Evolutionary conservation across 192 early-diverging fungal genomes (phyloP).

Genomic region (Backusella morwellensis): DNA sequence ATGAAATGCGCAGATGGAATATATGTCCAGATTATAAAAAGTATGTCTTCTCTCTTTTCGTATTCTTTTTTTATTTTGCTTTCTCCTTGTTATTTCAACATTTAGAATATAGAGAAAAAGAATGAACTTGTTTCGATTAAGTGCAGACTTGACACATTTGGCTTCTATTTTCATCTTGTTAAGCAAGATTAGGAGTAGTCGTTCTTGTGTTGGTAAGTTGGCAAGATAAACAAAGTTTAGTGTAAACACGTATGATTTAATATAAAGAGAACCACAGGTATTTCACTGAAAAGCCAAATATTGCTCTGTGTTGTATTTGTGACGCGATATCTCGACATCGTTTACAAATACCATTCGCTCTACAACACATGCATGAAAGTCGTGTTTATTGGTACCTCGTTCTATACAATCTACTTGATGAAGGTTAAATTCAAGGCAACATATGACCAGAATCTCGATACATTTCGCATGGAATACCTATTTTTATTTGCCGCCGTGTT

Average conservation of each 20-base stretch:
- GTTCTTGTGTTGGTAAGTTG: slow-evolving; percentile 77
- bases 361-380: slow-evolving; percentile 97
- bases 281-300: slow-evolving; percentile 96
- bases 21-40: not conserved
- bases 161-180: slow-evolving; percentile 61
- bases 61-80: not conserved
- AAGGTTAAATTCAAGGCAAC: slow-evolving; percentile 80
- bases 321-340: slow-evolving; percentile 92
- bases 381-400: slow-evolving; percentile 85
- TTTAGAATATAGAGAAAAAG: not conserved
- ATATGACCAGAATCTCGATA: slow-evolving; percentile 90
- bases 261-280: slow-evolving; percentile 55
- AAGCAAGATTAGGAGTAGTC: slow-evolving; percentile 86
- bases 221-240: not conserved
- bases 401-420: slow-evolving; percentile 94
- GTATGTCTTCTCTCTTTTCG: not conserved
- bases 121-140: slow-evolving; percentile 22
- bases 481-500: not conserved
- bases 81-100: not conserved
- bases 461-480: slow-evolving; percentile 88
- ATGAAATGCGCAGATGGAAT: not conserved
- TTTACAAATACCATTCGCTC: slow-evolving; percentile 67
- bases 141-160: slow-evolving; percentile 11
- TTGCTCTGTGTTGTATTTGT: slow-evolving; percentile 89
- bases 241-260: not conserved